These are phyloP conservation scores for Pezicula rhizophila DNA, from an alignment of 2,329 filamentous ascomycete genomes.

Conservation along the genomic window DNA sequence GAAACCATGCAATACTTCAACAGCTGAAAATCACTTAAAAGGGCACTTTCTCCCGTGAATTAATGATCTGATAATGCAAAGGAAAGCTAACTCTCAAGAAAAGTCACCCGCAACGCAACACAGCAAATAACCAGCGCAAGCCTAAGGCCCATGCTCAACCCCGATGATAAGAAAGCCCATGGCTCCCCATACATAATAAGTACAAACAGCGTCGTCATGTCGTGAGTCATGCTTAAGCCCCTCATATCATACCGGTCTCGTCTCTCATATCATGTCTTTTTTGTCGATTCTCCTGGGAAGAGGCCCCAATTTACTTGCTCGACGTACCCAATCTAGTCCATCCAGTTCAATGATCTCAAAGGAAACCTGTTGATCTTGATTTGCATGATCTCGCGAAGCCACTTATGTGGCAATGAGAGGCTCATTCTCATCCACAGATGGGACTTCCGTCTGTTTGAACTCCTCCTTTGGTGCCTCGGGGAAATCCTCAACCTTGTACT, in stretches of 20 bases:
- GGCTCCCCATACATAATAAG: background rate
- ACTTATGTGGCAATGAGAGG: slow-evolving; percentile 22
- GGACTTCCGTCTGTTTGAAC: slow-evolving; percentile 17
- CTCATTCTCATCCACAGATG: slow-evolving; percentile 17
- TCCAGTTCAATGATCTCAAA: background rate
- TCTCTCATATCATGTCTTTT: background rate
- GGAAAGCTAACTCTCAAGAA: too few species aligned
- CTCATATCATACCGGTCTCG: background rate
- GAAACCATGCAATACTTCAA: too few species aligned
- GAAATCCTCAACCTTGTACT: slow-evolving; percentile 24
- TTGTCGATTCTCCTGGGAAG: background rate
- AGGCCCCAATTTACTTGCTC: background rate
- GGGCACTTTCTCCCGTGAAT: too few species aligned
- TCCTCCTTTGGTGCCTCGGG: slow-evolving; percentile 26
- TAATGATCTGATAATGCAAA: too few species aligned
- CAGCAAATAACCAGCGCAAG: background rate
- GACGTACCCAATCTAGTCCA: background rate
- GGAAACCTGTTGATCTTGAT: background rate
- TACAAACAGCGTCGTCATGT: slow-evolving; percentile 1
- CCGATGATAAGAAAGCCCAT: background rate
- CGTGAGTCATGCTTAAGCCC: slow-evolving; percentile 1
- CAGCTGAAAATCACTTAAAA: too few species aligned
- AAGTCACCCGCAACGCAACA: too few species aligned
- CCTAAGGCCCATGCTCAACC: background rate
- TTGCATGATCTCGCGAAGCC: background rate